Conservation (phyloP, 2,329 filamentous ascomycete genomes). For the Paecilomyces variotii region DNA sequence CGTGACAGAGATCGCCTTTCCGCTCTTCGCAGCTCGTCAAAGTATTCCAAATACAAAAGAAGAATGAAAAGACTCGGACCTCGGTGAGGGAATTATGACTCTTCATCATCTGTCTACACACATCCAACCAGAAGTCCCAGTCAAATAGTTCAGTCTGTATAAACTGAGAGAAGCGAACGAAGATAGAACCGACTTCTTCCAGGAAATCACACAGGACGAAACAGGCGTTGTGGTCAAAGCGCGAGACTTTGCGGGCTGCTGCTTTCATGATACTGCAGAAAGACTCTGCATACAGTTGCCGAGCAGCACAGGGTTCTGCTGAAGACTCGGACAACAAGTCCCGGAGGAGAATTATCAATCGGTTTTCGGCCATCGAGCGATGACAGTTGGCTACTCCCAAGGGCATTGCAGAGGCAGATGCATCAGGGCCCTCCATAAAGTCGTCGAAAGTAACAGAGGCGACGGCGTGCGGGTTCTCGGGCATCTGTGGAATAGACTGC, state of each 20-base stretch:
- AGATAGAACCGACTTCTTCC: conserved; percentile 67
- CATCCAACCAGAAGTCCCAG: conserved; percentile 79
- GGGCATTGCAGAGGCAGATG: conserved; percentile 54
- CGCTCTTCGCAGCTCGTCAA: conserved; percentile 57
- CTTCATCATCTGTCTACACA: conserved; percentile 68
- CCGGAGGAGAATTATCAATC: conserved; percentile 71
- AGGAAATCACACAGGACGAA: conserved; percentile 88
- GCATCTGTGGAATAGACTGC: conserved; percentile 45
- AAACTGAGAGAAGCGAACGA: conserved; percentile 52
- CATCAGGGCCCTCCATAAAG: conserved; percentile 57
- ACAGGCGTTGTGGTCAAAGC: conserved; percentile 75
- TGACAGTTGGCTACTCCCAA: conserved; percentile 62
- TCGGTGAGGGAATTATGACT: conserved; percentile 88
- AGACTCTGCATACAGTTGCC: conserved; percentile 66
- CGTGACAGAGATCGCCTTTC: conserved; percentile 62
- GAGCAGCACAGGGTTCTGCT: conserved; percentile 45
- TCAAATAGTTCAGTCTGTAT: conserved; percentile 32
- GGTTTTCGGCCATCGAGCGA: conserved; percentile 80
- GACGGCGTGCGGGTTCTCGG: conserved; percentile 37
- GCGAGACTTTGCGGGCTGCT: conserved; percentile 64
- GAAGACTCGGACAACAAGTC: conserved; percentile 64
- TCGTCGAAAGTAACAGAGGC: conserved; percentile 59
- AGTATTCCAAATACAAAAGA: conserved; percentile 73
- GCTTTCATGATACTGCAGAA: conserved; percentile 68
- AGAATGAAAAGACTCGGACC: conserved; percentile 71